Conservation (phyloP, 169 alveolate genomes). For the Eimeria tenella region DNA sequence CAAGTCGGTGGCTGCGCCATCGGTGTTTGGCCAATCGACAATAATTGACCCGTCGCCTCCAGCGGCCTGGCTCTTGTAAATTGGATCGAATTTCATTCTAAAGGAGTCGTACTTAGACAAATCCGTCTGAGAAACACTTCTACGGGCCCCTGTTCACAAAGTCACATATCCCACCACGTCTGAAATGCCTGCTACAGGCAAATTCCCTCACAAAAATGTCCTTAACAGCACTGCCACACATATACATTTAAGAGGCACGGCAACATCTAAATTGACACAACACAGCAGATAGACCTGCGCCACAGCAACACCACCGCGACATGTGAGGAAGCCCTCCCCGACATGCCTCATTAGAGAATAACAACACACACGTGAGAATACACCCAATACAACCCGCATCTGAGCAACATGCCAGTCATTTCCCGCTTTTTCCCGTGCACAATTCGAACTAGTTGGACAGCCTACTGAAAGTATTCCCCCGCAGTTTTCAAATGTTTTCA, state of each 20-base stretch:
- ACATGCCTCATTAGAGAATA: too few species aligned
- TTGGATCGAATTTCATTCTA: conserved; percentile 99
- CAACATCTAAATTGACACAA: too few species aligned
- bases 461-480: neutral
- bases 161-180: neutral
- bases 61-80: conserved; percentile 95
- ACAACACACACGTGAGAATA: too few species aligned
- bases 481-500: neutral
- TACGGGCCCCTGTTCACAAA: conserved; percentile 93
- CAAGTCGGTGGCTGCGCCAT: conserved; percentile 53
- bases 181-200: too few species aligned
- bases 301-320: neutral
- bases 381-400: too few species aligned
- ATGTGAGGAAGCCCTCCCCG: too few species aligned
- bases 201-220: neutral
- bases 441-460: neutral
- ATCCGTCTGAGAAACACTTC: conserved; percentile 96
- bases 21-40: conserved; percentile 81
- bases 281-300: neutral
- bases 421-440: too few species aligned
- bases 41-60: conserved; percentile 84
- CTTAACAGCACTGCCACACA: neutral
- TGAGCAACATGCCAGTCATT: too few species aligned
- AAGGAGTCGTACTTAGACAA: conserved; percentile 96
- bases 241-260: too few species aligned